These are phyloP conservation scores for Rhododendron ovatum DNA, from an alignment of 148 eudicot genomes.

Conservation along the genomic window DNA sequence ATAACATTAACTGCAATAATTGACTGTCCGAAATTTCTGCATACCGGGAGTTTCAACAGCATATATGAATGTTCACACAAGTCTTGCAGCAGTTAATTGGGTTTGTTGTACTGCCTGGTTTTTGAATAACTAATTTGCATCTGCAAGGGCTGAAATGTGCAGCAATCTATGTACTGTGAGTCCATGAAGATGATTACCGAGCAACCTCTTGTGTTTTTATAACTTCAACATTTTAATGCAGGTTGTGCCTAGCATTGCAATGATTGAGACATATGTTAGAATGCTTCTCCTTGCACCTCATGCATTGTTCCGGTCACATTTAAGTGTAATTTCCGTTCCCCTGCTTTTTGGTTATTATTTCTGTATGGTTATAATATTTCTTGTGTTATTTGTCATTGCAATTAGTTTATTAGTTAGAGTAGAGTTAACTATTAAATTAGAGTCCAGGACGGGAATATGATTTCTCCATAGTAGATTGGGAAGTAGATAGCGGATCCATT, in stretches of 20 bases:
- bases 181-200: neutral
- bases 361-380: neutral
- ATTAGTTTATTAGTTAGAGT: neutral
- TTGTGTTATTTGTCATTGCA: neutral
- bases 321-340: constrained; percentile 54
- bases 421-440: neutral
- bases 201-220: neutral
- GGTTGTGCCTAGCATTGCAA: constrained; percentile 92
- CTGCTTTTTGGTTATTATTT: constrained; percentile 1
- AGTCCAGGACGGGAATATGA: neutral
- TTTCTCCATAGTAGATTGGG: neutral
- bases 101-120: neutral
- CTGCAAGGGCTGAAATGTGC: constrained; percentile 1
- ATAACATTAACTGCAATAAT: neutral
- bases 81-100: neutral
- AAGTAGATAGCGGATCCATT: neutral
- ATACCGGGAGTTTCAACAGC: neutral
- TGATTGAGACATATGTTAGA: constrained; percentile 97
- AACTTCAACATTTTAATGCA: constrained; percentile 25
- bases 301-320: constrained; percentile 84
- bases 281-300: constrained; percentile 82
- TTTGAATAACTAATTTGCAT: neutral
- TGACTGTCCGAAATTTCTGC: neutral
- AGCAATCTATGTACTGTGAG: neutral
- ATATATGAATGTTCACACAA: neutral